Evolutionary conservation across 768 basidiomycete species (phyloP).

Genomic region (Russula griseocarnosa): DNA sequence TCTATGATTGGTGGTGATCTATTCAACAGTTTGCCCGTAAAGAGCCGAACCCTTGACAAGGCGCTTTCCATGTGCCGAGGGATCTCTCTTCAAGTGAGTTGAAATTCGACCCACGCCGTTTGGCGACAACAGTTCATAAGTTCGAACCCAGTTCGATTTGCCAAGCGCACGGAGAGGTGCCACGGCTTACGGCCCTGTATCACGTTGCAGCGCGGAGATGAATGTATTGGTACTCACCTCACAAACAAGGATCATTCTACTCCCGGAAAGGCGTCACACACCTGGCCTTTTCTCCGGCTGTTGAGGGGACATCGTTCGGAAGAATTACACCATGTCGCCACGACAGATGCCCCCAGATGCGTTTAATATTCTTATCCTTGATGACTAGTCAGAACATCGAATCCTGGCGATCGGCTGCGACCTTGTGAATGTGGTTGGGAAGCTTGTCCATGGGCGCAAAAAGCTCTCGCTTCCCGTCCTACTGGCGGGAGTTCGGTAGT

Average conservation of each 20-base stretch:
- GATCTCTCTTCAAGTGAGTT: slow-evolving; percentile 11
- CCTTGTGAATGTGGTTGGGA: slow-evolving; percentile 41
- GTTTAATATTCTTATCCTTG: slow-evolving; percentile 39
- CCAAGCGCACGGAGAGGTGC: background rate
- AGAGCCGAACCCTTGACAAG: slow-evolving; percentile 3
- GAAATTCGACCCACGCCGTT: slow-evolving; percentile 14
- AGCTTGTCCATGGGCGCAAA: slow-evolving; percentile 44
- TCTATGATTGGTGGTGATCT: slow-evolving; percentile 1
- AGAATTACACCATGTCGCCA: slow-evolving; percentile 39
- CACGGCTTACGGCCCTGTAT: background rate
- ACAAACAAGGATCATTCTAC: background rate
- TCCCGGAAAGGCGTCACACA: background rate
- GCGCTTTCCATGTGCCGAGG: slow-evolving; percentile 10
- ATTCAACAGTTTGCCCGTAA: background rate
- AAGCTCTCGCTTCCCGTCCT: slow-evolving; percentile 58
- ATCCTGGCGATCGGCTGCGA: slow-evolving; percentile 45
- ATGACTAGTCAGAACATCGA: slow-evolving; percentile 42
- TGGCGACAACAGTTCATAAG: background rate
- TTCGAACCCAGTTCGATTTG: slow-evolving; percentile 22
- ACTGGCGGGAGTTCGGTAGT: slow-evolving; percentile 55
- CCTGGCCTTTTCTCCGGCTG: background rate
- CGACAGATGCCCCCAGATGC: slow-evolving; percentile 43
- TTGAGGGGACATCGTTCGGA: background rate
- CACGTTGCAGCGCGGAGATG: slow-evolving; percentile 1
- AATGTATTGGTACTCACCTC: background rate